A percentile compares a stretch with the other conserved stretches of the same genome.
phyloP scores from a whole-genome alignment of 805 yeast species.

The Lipomyces yamadae region DNA sequence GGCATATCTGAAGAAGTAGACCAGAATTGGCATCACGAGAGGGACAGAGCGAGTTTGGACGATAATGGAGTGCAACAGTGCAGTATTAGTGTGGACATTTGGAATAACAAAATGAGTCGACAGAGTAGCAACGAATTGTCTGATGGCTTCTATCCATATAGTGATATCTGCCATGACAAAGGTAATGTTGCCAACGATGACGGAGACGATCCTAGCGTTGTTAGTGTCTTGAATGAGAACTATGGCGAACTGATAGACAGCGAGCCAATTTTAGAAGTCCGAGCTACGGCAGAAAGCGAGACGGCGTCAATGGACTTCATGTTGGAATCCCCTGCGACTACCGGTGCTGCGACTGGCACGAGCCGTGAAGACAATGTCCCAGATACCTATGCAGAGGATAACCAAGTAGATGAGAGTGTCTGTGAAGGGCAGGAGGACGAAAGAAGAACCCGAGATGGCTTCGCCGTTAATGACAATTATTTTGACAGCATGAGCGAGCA shows the following conservation, averaged over 20 bases:
- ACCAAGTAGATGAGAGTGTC: not conserved
- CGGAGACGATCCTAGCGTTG: not conserved
- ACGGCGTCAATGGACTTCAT: not conserved
- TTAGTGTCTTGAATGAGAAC: not conserved
- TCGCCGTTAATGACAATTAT: not conserved
- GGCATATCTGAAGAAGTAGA: not conserved
- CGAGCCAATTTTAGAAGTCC: not conserved
- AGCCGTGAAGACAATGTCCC: not conserved
- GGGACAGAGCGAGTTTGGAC: not conserved
- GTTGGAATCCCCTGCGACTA: not conserved
- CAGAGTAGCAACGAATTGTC: not conserved
- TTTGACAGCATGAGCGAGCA: slow-evolving; percentile 6
- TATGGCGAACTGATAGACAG: not conserved
- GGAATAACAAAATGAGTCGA: not conserved
- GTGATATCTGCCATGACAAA: not conserved
- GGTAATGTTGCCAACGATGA: not conserved
- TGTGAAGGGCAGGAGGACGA: not conserved
- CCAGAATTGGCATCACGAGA: not conserved
- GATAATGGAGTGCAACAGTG: not conserved
- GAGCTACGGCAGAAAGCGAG: not conserved
- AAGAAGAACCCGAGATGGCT: not conserved
- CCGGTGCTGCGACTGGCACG: not conserved
- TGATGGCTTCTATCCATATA: not conserved
- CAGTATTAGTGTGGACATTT: not conserved
- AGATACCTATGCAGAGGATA: not conserved